Percentiles rank a stretch among this genome's conserved stretches.
phyloP scores from a whole-genome alignment of 2,329 filamentous ascomycete genomes.

The Pezicula radicicola region DNA sequence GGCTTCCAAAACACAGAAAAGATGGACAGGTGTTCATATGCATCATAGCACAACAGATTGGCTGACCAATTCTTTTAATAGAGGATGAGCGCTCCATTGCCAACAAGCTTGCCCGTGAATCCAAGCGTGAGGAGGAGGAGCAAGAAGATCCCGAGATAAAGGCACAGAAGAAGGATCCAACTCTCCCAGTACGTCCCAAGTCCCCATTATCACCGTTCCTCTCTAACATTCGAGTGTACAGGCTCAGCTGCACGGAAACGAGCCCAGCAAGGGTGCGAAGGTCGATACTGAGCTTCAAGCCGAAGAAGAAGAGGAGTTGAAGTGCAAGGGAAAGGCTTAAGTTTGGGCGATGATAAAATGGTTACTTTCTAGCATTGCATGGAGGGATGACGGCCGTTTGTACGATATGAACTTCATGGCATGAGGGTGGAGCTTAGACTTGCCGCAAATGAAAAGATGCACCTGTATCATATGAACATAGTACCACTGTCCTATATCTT shows the following conservation, averaged over 20 bases:
- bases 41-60: not conserved
- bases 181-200: slow-evolving; percentile 43
- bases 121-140: slow-evolving; percentile 45
- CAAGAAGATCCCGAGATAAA: slow-evolving; percentile 27
- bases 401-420: no score
- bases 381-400: no score
- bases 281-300: slow-evolving; percentile 66
- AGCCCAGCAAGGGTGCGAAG: slow-evolving; percentile 70
- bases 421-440: no score
- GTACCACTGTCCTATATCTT: no score
- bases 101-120: slow-evolving; percentile 66
- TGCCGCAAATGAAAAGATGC: no score
- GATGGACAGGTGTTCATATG: not conserved
- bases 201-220: slow-evolving; percentile 30
- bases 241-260: slow-evolving; percentile 68
- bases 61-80: slow-evolving; percentile 28
- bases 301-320: slow-evolving; percentile 64
- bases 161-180: slow-evolving; percentile 48
- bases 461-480: no score
- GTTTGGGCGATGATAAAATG: not conserved
- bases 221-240: slow-evolving; percentile 14
- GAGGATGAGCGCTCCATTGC: slow-evolving; percentile 71
- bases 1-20: not conserved
- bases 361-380: no score
- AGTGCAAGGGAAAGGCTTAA: slow-evolving; percentile 52